Evolutionary conservation across 2,329 filamentous ascomycete species (phyloP).

Genomic region (Botrytis aclada): DNA sequence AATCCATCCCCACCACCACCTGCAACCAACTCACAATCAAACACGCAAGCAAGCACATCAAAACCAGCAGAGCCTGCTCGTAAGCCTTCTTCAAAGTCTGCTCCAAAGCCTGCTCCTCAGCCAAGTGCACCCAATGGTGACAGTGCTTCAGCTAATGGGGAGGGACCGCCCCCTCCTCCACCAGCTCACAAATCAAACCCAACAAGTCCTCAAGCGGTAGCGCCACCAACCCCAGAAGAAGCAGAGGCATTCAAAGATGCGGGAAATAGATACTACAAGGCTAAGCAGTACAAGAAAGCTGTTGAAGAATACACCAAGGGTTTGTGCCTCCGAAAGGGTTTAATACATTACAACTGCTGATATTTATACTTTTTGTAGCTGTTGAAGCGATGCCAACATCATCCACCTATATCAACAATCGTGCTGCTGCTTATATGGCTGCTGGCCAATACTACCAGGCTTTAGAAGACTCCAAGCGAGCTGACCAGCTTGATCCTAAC

Average conservation of each 20-base stretch:
- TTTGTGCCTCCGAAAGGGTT: conserved; percentile 41
- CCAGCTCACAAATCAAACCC: conserved; percentile 69
- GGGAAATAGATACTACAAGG: conserved; percentile 97
- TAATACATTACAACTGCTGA: conserved; percentile 16
- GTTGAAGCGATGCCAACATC: conserved; percentile 84
- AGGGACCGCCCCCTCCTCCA: conserved; percentile 55
- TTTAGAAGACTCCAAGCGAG: conserved; percentile 79
- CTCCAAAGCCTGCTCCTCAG: conserved; percentile 34
- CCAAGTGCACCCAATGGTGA: conserved; percentile 45
- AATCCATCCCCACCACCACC: conserved; percentile 54
- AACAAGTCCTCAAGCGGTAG: conserved; percentile 53
- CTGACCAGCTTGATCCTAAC: conserved; percentile 77
- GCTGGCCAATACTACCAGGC: conserved; percentile 75
- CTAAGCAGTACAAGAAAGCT: conserved; percentile 81
- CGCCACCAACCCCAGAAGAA: conserved; percentile 54
- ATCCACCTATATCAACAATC: conserved; percentile 88
- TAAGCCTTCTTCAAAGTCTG: conserved; percentile 38
- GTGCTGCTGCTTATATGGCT: conserved; percentile 90
- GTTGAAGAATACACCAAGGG: conserved; percentile 95
- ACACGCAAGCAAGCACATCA: conserved; percentile 3
- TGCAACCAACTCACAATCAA: conserved; percentile 37
- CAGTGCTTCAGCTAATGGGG: conserved; percentile 26
- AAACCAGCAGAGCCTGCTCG: conserved; percentile 39
- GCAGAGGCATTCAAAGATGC: conserved; percentile 89
- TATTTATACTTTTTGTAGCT: conserved; percentile 51